Base-by-base conservation (phyloP, 2,329 filamentous ascomycete genomes). In the Clonostachys byssicola region DNA sequence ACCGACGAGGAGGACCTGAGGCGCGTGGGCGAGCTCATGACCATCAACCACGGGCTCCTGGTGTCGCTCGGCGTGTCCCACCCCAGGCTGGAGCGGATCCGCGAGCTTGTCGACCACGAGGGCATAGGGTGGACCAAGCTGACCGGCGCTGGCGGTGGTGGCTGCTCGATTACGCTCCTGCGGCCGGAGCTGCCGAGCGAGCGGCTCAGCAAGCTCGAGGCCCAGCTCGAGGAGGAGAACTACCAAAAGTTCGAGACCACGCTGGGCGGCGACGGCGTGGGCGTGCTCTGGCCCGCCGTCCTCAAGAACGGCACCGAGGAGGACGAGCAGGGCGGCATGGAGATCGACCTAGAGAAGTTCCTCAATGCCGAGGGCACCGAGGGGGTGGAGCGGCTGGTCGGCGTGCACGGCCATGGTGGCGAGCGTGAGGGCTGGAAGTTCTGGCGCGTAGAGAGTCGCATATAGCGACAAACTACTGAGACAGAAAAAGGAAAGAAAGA, bases 41-140 rank as follows among this genome's bases (percentile, higher is more conserved):
- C 84, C 13, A 86, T 99, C 58, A 99, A 99, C 62, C 94, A 99
- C 63, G 94, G 92, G 20, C 77, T 97, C 41, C 75, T 99, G 18
- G 86, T 90, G n/a, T 86, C 91, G 1, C 74, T 99, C 4, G 94
- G 94, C 8, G 94, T 97, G 30, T 97, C 92, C 3, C 94, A 99
- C 65, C 95, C 94, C 1, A 85, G 91, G 42, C 77, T 99, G 23
- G 94, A 99, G 69, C 83, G 92, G 34, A 85, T 99, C 56, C 84
- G 94, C 52, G 92, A 96, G 68, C 74, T 99, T 23, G 87, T 95
- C 43, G 92, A 99, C 55, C 84, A 94, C 56, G 81, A 90, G 48
- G 88, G 86, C 39, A 88, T 96, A 47, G 94, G 94, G 33, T 99
- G 92, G 92, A 96, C 94, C 12, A 99, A 99, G 66, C 78, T 99